Evolutionary conservation across 768 basidiomycete species (phyloP), one percentile per base, ranked within the genome.

Genomic region (Serendipita sp.): DNA sequence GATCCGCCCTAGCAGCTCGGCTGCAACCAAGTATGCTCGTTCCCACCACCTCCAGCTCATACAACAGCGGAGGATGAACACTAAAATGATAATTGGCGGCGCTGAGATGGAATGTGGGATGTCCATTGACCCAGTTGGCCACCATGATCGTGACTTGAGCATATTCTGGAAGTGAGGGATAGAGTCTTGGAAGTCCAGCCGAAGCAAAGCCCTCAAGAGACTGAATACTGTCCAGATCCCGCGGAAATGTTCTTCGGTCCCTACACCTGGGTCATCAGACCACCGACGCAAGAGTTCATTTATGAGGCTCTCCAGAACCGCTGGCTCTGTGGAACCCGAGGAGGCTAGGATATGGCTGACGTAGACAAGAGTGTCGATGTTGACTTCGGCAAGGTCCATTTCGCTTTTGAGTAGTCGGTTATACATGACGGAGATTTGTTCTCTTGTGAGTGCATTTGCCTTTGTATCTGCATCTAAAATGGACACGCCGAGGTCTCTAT

Each of bases 11-110:
- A 60, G 28, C 18, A 60, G 56, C 8, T 60, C 56, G 1, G 16
- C 28, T 8, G 16, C 56, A 37, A 60, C 56, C 28, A n/a, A n/a
- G 34, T 60, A 60, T 3, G 30, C 56, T 30, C 56, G 56, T 30
- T 37, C 34, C 56, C 56, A 60, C 56, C 56, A 60, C 1, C 56
- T 10, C 56, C 56, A 60, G 16, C 30, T 35, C 8, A 60, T 60
- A 37, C 56, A 60, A 37, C 56, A 60, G 24, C 56, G 56, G n/a
- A 60, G 18, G 8, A 37, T 60, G 56, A 60, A 60, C 10, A 60
- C 35, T 8, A 35, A 60, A 8, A 10, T 18, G 37, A 60, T 37
- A n/a, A 37, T 60, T 11, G 5, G 28, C 11, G 34, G 56, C 10
- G 2, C 56, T 8, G 24, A 28, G 56, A 60, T 60, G 37, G 56